Percentiles rank a stretch among this genome's conserved stretches.
phyloP scores from a whole-genome alignment of 345 rosid species.

The Reutealis trisperma region DNA sequence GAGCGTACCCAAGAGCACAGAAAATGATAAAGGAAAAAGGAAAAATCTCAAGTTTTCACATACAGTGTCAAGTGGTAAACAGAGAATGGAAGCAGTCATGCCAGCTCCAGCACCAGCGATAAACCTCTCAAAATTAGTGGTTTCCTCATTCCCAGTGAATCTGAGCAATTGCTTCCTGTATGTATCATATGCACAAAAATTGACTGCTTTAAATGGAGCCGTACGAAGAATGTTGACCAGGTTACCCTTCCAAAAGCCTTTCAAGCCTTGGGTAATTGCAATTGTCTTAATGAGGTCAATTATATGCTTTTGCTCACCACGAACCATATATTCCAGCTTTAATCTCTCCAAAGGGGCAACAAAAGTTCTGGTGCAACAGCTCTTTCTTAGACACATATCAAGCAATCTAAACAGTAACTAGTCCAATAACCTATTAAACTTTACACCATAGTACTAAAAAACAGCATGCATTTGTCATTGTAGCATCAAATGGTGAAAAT shows the following conservation, averaged over 20 bases:
- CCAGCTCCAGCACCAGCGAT: conserved; percentile 83
- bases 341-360: conserved; percentile 79
- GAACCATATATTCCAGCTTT: conserved; percentile 75
- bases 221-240: conserved; percentile 68
- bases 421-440: background rate
- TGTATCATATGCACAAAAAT: conserved; percentile 72
- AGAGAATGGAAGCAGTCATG: conserved; percentile 65
- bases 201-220: conserved; percentile 77
- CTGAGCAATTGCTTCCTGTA: conserved; percentile 65
- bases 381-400: conserved; percentile 9
- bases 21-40: background rate
- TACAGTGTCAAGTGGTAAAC: conserved; percentile 75
- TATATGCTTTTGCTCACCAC: conserved; percentile 61
- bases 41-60: conserved; percentile 25
- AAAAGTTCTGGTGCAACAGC: conserved; percentile 50
- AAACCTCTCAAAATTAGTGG: conserved; percentile 69
- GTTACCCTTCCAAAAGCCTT: conserved; percentile 82
- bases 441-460: background rate
- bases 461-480: background rate
- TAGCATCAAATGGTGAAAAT: background rate
- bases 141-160: conserved; percentile 57
- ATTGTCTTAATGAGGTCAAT: conserved; percentile 53
- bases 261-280: conserved; percentile 59
- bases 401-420: background rate
- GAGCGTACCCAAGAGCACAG: background rate